Conservation (phyloP, 116 monocot species). For the Papilionanthe hybrid region DNA sequence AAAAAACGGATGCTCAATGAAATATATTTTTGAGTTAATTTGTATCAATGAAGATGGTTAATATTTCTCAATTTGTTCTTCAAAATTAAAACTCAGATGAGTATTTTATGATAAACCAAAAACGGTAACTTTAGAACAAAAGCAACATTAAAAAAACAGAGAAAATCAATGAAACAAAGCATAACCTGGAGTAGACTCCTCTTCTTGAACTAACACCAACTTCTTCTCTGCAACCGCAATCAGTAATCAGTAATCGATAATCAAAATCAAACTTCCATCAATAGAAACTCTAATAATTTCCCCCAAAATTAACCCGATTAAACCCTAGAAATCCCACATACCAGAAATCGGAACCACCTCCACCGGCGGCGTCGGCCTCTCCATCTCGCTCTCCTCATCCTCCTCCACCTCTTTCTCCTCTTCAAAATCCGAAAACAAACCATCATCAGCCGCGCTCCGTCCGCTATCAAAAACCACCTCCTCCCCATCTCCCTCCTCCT, state of each 20-base stretch:
- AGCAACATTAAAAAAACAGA: not conserved
- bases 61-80: no score
- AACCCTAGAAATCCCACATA: constrained; percentile 10
- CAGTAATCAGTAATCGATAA: not conserved
- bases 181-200: constrained; percentile 45
- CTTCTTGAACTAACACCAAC: constrained; percentile 22
- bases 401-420: constrained; percentile 41
- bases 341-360: constrained; percentile 44
- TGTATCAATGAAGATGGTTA: no score
- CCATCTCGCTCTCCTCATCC: constrained; percentile 27
- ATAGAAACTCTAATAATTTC: not conserved
- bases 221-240: constrained; percentile 56
- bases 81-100: no score
- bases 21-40: no score
- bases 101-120: no score
- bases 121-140: no score
- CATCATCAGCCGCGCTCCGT: constrained; percentile 45
- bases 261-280: not conserved
- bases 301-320: not conserved
- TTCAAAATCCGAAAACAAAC: constrained; percentile 8
- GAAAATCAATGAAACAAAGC: not conserved
- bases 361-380: constrained; percentile 5
- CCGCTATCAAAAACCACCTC: constrained; percentile 24
- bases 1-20: no score
- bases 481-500: constrained; percentile 31